phyloP scores from a whole-genome alignment of 2,329 filamentous ascomycete genomes.

The Botrytis cinerea region DNA sequence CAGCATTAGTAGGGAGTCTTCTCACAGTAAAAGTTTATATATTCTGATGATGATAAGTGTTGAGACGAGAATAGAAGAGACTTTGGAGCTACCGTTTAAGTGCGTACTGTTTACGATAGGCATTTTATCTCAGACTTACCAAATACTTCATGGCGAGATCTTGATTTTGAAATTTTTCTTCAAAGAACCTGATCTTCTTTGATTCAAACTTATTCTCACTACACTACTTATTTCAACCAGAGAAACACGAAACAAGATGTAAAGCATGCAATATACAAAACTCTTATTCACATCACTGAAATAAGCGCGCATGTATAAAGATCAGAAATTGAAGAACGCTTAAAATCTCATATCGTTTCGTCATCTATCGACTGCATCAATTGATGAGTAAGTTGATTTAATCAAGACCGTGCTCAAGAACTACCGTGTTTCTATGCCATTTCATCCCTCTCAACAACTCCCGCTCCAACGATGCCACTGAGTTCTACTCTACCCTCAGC shows the following conservation, averaged over 20 bases:
- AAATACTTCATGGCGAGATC: not conserved
- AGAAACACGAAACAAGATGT: not conserved
- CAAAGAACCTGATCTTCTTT: not conserved
- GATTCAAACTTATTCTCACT: no score
- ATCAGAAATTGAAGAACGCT: not conserved
- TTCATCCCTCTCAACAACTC: not conserved
- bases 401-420: not conserved
- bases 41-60: not conserved
- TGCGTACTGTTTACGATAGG: not conserved
- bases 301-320: not conserved
- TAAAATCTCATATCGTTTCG: conserved; percentile 12
- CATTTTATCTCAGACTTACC: not conserved
- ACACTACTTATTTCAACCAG: not conserved
- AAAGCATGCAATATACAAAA: not conserved
- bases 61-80: not conserved
- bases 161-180: not conserved
- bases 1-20: not conserved
- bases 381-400: not conserved
- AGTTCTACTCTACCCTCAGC: not conserved
- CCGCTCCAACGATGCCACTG: not conserved
- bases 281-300: not conserved
- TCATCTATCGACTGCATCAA: conserved; percentile 7
- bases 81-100: not conserved
- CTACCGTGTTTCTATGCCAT: conserved; percentile 1
- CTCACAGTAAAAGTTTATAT: not conserved